Conservation (phyloP, 768 basidiomycete species). For the Boletus insuetus region DNA sequence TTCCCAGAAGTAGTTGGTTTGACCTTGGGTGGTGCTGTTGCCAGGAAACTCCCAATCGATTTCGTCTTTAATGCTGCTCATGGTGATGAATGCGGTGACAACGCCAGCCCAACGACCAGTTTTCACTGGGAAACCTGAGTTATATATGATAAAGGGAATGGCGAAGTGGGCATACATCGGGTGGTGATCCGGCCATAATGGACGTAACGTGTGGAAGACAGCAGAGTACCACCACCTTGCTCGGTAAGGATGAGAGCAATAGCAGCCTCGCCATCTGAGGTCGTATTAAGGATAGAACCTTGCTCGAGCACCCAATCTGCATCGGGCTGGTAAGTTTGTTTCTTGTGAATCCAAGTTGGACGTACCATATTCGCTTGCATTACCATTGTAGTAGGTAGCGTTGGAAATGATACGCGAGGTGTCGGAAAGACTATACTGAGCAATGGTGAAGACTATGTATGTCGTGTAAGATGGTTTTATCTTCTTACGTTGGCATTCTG, state of each 20-base stretch:
- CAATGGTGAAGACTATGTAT: background rate
- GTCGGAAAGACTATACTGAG: constrained; percentile 60
- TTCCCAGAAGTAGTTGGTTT: constrained; percentile 83
- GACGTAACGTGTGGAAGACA: constrained; percentile 78
- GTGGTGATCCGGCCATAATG: constrained; percentile 79
- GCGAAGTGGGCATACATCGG: constrained; percentile 37
- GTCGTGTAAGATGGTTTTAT: background rate
- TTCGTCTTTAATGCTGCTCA: constrained; percentile 82
- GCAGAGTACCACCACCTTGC: constrained; percentile 68
- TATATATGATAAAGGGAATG: background rate
- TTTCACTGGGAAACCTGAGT: constrained; percentile 49
- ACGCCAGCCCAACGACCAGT: constrained; percentile 79
- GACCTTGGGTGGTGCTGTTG: constrained; percentile 55
- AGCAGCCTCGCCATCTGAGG: constrained; percentile 55
- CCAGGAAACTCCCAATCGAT: constrained; percentile 89
- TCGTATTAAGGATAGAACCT: constrained; percentile 64
- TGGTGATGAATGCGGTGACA: constrained; percentile 82
- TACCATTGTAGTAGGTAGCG: constrained; percentile 66
- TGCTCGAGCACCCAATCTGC: constrained; percentile 71
- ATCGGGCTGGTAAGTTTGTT: background rate
- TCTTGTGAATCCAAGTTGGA: background rate
- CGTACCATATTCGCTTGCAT: constrained; percentile 64
- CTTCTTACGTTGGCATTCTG: constrained; percentile 51
- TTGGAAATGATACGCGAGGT: constrained; percentile 67
- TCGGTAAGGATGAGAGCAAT: constrained; percentile 67